A percentile compares a stretch with the other conserved stretches of the same genome.
phyloP scores from a whole-genome alignment of 2,329 filamentous ascomycete species.

The Hymenoscyphus repandus region DNA sequence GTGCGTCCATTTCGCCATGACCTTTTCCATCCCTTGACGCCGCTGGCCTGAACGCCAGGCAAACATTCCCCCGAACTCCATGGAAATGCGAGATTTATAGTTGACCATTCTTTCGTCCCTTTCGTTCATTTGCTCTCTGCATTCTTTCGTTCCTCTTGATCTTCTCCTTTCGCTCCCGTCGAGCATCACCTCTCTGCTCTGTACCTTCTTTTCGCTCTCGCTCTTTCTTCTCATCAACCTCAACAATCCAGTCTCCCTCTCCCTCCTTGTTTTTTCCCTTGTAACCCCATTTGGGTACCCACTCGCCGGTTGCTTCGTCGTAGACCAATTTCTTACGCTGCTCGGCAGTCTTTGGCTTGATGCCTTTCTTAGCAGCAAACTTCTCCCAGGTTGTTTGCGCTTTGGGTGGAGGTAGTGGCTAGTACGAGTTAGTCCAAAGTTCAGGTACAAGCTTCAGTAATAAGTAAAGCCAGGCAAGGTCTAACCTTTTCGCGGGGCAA shows the following conservation, averaged over 20 bases:
- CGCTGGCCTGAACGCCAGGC: background rate
- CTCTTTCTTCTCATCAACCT: conserved; percentile 77
- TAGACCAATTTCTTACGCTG: conserved; percentile 72
- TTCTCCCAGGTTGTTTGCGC: conserved; percentile 89
- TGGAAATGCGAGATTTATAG: background rate
- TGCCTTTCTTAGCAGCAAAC: conserved; percentile 96
- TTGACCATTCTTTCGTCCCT: conserved; percentile 30
- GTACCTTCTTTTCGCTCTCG: conserved; percentile 56
- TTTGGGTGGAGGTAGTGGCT: conserved; percentile 73
- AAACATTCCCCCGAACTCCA: conserved; percentile 1
- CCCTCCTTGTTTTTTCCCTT: conserved; percentile 82
- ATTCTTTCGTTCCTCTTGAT: conserved; percentile 66
- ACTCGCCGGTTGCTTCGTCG: conserved; percentile 79
- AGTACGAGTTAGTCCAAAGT: conserved; percentile 7
- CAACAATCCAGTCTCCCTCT: conserved; percentile 83
- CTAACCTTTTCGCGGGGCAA: conserved; percentile 78
- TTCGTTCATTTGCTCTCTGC: conserved; percentile 61
- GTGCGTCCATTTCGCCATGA: background rate
- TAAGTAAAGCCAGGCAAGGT: background rate
- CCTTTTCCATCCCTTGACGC: background rate
- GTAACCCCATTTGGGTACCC: conserved; percentile 94
- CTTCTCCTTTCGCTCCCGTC: conserved; percentile 61
- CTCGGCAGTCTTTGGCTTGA: conserved; percentile 81
- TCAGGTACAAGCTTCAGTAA: background rate
- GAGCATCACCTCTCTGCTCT: conserved; percentile 55